Base-by-base conservation (phyloP, 2,329 filamentous ascomycete genomes). In the Exophiala calicioides region DNA sequence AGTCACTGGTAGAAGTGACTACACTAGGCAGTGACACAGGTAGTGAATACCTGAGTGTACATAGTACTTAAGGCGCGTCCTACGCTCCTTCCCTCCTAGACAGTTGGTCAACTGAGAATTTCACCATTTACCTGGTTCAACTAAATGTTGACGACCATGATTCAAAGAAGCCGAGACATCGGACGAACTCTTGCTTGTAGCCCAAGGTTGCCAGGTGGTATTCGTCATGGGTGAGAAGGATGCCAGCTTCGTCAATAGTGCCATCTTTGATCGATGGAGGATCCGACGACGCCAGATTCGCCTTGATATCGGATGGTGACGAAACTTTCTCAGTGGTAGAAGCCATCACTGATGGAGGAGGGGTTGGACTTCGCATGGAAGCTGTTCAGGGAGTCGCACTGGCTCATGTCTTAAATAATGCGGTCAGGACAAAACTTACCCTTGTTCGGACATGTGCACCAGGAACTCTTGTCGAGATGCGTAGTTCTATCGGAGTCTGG, bases 161-260 rank as follows among this genome's bases (percentile, higher is more conserved):
- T 49, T 69, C 66, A 47, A 69, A 69, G 10, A 69, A 52, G 18
- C 66, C 66, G 10, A 68, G 59, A 19, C 58, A 58, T 18, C 64
- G 60, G 34, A 60, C 56, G 56, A 68, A 67, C 30, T 66, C 62
- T 59, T 66, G 64, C 49, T 63, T 66, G 48, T 67, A 67, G 0
- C 65, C 65, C 23, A 66, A 40, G 8, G 54, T 59, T 5, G 63
- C 65, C 27, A 66, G 56, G 12, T 62, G 58, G 42, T 63, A 65
- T 44, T 67, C 65, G 43, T 67, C 64, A 7, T 53, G 52, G 20
- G 52, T 60, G 18, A 54, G 41, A 20, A 54, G 26, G 32, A 54
- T 13, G 20, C 47, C 44, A n/a, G 30, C 18, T 10, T 33, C 45
- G 4, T 31, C 31, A 9, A 33, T 24, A 6, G 26, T 40, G 8